These are phyloP conservation scores for Metschnikowia santaceciliae DNA, from an alignment of 805 yeast species.

Conservation along the genomic window DNA sequence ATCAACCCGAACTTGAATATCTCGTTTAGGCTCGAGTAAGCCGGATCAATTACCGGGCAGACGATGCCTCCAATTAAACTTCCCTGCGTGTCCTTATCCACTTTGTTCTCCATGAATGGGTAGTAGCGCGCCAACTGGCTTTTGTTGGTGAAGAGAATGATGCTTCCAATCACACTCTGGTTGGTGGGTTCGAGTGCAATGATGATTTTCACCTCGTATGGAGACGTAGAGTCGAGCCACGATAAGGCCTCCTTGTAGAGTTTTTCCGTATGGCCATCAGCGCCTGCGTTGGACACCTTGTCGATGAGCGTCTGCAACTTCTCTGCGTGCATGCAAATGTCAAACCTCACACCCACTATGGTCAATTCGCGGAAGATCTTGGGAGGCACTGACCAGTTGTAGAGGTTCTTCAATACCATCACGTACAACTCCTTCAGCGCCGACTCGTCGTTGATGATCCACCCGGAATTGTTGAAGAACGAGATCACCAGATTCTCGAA, in stretches of 20 bases:
- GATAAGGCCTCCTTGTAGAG: constrained; percentile 38
- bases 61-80: constrained; percentile 46
- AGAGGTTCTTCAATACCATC: constrained; percentile 40
- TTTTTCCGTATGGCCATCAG: constrained; percentile 21
- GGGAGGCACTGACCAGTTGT: constrained; percentile 50
- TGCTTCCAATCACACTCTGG: constrained; percentile 50
- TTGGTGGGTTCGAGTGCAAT: constrained; percentile 52
- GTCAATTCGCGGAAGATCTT: constrained; percentile 52
- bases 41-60: constrained; percentile 51
- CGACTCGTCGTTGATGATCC: constrained; percentile 27
- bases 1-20: constrained; percentile 55
- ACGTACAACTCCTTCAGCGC: constrained; percentile 25
- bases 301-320: constrained; percentile 41
- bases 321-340: constrained; percentile 44
- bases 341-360: constrained; percentile 56
- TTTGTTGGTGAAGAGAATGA: constrained; percentile 44
- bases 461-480: constrained; percentile 40
- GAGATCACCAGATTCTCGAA: constrained; percentile 22
- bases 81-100: constrained; percentile 11
- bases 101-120: constrained; percentile 48
- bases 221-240: constrained; percentile 23
- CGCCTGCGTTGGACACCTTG: constrained; percentile 15
- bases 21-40: constrained; percentile 48
- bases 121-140: constrained; percentile 44
- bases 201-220: constrained; percentile 42